Base-by-base conservation (phyloP, 129 eudicot genomes). In the Helianthus tuberosus region DNA sequence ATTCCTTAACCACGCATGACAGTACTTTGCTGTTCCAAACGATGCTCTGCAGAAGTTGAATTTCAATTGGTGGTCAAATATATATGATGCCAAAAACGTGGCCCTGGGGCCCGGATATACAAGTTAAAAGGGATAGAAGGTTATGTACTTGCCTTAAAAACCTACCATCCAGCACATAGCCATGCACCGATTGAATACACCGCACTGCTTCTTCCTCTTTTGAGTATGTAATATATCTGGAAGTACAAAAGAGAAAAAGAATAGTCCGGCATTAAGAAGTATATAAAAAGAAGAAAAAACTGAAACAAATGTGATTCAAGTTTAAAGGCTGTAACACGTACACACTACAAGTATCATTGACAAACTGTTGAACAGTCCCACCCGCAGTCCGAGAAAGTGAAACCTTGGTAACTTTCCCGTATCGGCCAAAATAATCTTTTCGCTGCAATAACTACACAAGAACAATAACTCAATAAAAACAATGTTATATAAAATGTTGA, bases 21-120 rank as follows among this genome's bases (percentile, higher is more conserved):
- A 91, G 71, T 91, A 91, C 72, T 91, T 91, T 41, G 97, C 97
- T 64, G 97, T 88, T 74, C 97, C 97, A 76, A 91, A 91, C 49
- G 97, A 91, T 78, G 97, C 97, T 75, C 97, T 91, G 88, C 64
- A 52, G 36, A 78, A 65, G 53, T 16, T 43, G 11, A 16, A n/a
- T 65, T 72, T 20, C 9, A 79, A 54, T 36, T 47, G 64, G 64
- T 36, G 38, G 49, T 29, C 39, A 78, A 74, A n/a, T 6, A 52
- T 64, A 12, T 17, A 71, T 58, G 23, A 71, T 64, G n/a, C 35
- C 70, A 8, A 47, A 29, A 65, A 5, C 29, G 7, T 47, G 67
- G 27, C 59, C 39, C 20, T 27, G 38, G 10, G 62, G 38, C 59
- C 39, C n/a, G 53, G 38, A 12, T 29, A 17, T 70, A 59, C 5